A percentile compares a stretch with the other conserved stretches of the same genome.
Evolutionary conservation across 2,329 filamentous ascomycete genomes (phyloP).

Genomic region (Fusarium aywerte): DNA sequence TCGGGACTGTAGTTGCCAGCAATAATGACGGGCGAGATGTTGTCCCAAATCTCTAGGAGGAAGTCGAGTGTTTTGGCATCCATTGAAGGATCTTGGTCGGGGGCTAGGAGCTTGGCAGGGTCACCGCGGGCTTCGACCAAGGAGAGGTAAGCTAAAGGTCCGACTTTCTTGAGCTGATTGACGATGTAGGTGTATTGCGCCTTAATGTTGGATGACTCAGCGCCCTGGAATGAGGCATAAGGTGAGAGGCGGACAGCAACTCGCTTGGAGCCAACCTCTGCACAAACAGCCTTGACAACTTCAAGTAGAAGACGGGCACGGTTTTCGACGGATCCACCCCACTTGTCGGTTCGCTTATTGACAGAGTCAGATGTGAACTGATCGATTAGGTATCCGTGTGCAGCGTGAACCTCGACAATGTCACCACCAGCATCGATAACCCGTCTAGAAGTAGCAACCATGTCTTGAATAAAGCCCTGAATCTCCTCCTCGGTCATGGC

Average conservation of each 20-base stretch:
- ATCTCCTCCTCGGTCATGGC: slow-evolving; percentile 26
- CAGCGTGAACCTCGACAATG: slow-evolving; percentile 38
- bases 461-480: slow-evolving; percentile 12
- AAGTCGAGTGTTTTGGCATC: slow-evolving; percentile 46
- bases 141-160: slow-evolving; percentile 45
- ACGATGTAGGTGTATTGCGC: slow-evolving; percentile 44
- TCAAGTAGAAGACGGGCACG: slow-evolving; percentile 60
- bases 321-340: slow-evolving; percentile 66
- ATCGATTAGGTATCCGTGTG: slow-evolving; percentile 67
- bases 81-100: slow-evolving; percentile 48
- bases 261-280: slow-evolving; percentile 48
- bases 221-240: slow-evolving; percentile 44
- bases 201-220: slow-evolving; percentile 34
- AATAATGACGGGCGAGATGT: slow-evolving; percentile 46
- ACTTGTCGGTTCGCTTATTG: slow-evolving; percentile 60
- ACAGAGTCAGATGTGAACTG: slow-evolving; percentile 62
- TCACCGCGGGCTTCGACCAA: slow-evolving; percentile 46
- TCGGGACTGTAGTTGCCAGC: slow-evolving; percentile 43
- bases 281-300: slow-evolving; percentile 53
- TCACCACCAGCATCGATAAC: slow-evolving; percentile 26
- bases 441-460: slow-evolving; percentile 15
- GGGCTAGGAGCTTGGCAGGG: slow-evolving; percentile 20
- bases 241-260: slow-evolving; percentile 56
- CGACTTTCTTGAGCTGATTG: slow-evolving; percentile 46
- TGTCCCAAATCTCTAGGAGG: slow-evolving; percentile 47